Base-by-base conservation (phyloP, 2,329 filamentous ascomycete genomes). In the Nothophoma quercina region DNA sequence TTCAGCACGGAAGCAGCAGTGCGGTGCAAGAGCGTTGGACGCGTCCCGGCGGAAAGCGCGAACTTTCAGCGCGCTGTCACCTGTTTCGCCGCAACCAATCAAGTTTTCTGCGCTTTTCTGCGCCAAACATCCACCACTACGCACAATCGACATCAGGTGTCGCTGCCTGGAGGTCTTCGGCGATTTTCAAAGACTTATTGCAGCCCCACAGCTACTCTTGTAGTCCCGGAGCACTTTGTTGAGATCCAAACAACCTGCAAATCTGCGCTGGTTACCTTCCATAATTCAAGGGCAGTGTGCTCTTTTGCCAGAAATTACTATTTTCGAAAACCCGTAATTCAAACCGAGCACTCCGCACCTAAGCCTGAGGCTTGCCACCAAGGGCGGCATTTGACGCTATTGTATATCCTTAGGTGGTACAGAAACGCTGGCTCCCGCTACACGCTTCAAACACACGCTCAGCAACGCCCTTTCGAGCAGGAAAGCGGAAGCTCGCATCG, bases 11-110 rank as follows among this genome's bases (percentile, higher is more conserved):
- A 29, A 35, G 40, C 28, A 18, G 19, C 41, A 19, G 39, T 41
- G 30, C 10, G 15, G 35, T 50, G 44, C 41, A 49, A 48, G 36
- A 51, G 34, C n/a, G 32, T 32, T 19, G 32, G 49, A 51, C 56
- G 55, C 56, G 58, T 57, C 28, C 34, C n/a, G 26, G 39, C 21
- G 34, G 44, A 36, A 58, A 33, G 26, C 43, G 46, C 58, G 50
- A 54, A 38, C 10, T 39, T 25, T 21, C n/a, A 50, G 34, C 57
- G 55, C 64, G 64, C 48, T 50, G 58, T 59, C 64, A 66, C 60
- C 59, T 64, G 63, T 13, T 33, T 35, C 36, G 9, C 22, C 21
- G 29, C 15, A 12, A 42, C 54, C 54, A 50, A 57, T 57, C 50
- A 54, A 32, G 15, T 50, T 47, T 47, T 42, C 38, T 18, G 16